phyloP scores from a whole-genome alignment of 148 eudicot genomes.

The Drosera capensis region DNA sequence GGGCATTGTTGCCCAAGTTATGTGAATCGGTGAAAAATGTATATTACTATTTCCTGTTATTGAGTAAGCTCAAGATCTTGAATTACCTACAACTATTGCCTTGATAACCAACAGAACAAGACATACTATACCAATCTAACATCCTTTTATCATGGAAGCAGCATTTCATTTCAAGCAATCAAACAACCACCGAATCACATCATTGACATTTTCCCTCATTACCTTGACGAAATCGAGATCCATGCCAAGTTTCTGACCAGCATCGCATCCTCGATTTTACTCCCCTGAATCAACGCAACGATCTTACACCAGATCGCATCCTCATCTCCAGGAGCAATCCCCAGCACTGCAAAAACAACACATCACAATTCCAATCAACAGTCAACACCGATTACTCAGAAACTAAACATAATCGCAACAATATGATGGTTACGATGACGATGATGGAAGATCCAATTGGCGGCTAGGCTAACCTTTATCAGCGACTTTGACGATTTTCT shows the following conservation, averaged over 20 bases:
- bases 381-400: not conserved
- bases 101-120: too few species aligned
- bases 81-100: too few species aligned
- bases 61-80: too few species aligned
- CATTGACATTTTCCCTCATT: too few species aligned
- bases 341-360: slow-evolving; percentile 29
- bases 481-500: slow-evolving; percentile 39
- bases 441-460: not conserved
- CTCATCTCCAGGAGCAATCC: slow-evolving; percentile 64
- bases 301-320: slow-evolving; percentile 78
- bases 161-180: too few species aligned
- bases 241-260: slow-evolving; percentile 29
- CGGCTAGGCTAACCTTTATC: slow-evolving; percentile 70
- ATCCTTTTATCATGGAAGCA: too few species aligned
- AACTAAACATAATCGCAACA: not conserved
- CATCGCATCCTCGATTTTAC: slow-evolving; percentile 56
- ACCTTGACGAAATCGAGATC: slow-evolving; percentile 72
- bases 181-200: too few species aligned
- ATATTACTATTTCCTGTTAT: too few species aligned
- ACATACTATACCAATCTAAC: too few species aligned
- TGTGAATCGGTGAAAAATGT: too few species aligned
- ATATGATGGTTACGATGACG: not conserved
- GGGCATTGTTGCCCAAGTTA: too few species aligned
- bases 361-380: not conserved
- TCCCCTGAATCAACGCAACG: slow-evolving; percentile 55